Evolutionary conservation across 2,329 filamentous ascomycete species (phyloP).

Genomic region (Sclerotinia minor): DNA sequence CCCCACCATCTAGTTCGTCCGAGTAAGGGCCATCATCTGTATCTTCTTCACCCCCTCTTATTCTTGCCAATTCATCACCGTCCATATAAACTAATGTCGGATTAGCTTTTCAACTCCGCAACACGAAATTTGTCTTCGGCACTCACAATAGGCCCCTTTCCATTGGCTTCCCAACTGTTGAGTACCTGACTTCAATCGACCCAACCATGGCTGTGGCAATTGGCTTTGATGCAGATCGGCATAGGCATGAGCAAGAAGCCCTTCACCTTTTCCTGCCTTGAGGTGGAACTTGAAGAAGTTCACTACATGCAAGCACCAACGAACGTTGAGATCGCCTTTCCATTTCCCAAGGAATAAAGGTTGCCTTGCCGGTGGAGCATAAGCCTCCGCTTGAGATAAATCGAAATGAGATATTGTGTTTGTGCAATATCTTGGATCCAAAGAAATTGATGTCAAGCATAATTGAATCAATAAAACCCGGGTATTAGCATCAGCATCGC

Average conservation of each 20-base stretch:
- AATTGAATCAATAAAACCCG: conserved; percentile 37
- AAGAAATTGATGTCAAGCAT: conserved; percentile 34
- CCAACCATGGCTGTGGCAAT: conserved; percentile 47
- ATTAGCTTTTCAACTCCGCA: conserved; percentile 18
- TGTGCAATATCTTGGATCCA: conserved; percentile 36
- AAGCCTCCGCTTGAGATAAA: conserved; percentile 48
- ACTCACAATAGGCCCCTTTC: conserved; percentile 52
- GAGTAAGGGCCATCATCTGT: conserved; percentile 26
- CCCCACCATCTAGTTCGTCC: conserved; percentile 31
- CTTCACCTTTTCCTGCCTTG: conserved; percentile 41
- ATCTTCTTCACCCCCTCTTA: conserved; percentile 27
- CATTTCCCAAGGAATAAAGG: conserved; percentile 47
- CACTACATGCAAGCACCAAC: conserved; percentile 49
- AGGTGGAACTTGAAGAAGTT: conserved; percentile 57
- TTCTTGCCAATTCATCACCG: conserved; percentile 29
- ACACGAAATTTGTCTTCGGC: background rate
- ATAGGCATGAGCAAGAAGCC: conserved; percentile 39
- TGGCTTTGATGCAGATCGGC: conserved; percentile 44
- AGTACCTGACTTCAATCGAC: conserved; percentile 42
- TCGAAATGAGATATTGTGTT: conserved; percentile 43
- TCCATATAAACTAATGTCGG: conserved; percentile 31
- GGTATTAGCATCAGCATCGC: conserved; percentile 17
- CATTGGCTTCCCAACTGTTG: conserved; percentile 47
- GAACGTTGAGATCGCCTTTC: conserved; percentile 46
- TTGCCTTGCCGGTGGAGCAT: conserved; percentile 40